Conservation (phyloP, 129 eudicot species). For the Erigeron canadensis region DNA sequence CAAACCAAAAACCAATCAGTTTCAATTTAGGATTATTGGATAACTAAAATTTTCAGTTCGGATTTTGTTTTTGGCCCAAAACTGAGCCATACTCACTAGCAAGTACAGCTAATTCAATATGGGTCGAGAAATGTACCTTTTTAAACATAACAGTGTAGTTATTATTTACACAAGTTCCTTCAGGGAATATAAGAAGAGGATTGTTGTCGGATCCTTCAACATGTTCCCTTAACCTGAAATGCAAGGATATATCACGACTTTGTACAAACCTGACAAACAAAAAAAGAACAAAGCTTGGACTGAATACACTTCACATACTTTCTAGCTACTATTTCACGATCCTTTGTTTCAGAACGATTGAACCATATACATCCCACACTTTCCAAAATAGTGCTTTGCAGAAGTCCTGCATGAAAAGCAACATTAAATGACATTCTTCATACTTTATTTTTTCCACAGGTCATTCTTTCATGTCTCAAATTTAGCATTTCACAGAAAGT, state of each 20-base stretch:
- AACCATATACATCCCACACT: conserved; percentile 99
- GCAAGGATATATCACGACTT: conserved; percentile 12
- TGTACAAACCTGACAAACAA: conserved; percentile 10
- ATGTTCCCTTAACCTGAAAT: conserved; percentile 87
- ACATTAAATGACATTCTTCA: neutral
- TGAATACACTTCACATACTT: conserved; percentile 54
- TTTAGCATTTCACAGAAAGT: conserved; percentile 2
- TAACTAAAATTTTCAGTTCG: too few species aligned
- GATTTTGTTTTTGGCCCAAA: too few species aligned
- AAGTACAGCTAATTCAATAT: neutral
- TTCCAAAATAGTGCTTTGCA: conserved; percentile 96
- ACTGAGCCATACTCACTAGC: too few species aligned
- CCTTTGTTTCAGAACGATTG: conserved; percentile 94
- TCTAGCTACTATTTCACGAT: conserved; percentile 94
- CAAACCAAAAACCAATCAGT: too few species aligned
- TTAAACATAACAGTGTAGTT: conserved; percentile 72
- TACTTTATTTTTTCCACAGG: too few species aligned
- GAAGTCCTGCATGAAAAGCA: conserved; percentile 51
- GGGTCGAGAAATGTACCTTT: conserved; percentile 23
- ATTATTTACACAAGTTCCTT: conserved; percentile 99
- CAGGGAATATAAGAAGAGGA: conserved; percentile 98
- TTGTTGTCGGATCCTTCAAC: conserved; percentile 91
- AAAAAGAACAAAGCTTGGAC: neutral
- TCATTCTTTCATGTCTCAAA: neutral
- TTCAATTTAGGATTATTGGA: too few species aligned